Base-by-base conservation (phyloP, 2,329 filamentous ascomycete species). In the Aspergillus pseudoglaucus region DNA sequence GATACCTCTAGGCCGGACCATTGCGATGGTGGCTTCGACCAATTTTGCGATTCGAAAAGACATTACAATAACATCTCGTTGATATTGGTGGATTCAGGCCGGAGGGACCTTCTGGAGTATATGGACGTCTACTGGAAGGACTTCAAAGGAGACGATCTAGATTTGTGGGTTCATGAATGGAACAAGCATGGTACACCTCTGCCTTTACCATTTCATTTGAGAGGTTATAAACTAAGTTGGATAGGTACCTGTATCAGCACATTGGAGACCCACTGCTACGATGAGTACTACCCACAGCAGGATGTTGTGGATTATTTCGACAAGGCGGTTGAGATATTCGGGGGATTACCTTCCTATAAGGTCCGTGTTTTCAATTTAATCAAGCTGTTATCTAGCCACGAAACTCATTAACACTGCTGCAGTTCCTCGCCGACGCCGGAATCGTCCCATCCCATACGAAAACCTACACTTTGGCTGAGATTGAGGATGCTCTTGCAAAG, bases 61-160 rank as follows among this genome's bases (percentile, higher is more conserved):
- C 75, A 71, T 44, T 86, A 87, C 65, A 77, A 72, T 47, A 84
- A 86, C 66, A 85, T 89, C 55, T 77, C 76, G 1, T 66, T 74
- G 12, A 85, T 88, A 48, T 70, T 88, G 32, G 63, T 75, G 6
- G 68, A 75, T 6, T 74, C 77, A 18, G 76, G 76, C 50, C 75
- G 77, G 44, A 71, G 70, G 1, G 76, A 79, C 23, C 74, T 85
- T 1, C 71, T 90, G 1, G 68, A 71, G 2, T 85, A 82, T 61
- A 89, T 89, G 85, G 67, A 77, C 44, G 79, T 71, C 2, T 87
- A 84, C 70, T 89, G 85, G 86, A 83, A 87, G 62, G 81, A 84
- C 60, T 79, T 83, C 65, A 62, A 77, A 43, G 84, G 83, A 47
- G 68, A 82, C 38, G 79, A 85, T 54, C 78, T 84, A 57, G 69